Conservation (phyloP, 352 stramenopile species). For the Phytophthora pinifolia region DNA sequence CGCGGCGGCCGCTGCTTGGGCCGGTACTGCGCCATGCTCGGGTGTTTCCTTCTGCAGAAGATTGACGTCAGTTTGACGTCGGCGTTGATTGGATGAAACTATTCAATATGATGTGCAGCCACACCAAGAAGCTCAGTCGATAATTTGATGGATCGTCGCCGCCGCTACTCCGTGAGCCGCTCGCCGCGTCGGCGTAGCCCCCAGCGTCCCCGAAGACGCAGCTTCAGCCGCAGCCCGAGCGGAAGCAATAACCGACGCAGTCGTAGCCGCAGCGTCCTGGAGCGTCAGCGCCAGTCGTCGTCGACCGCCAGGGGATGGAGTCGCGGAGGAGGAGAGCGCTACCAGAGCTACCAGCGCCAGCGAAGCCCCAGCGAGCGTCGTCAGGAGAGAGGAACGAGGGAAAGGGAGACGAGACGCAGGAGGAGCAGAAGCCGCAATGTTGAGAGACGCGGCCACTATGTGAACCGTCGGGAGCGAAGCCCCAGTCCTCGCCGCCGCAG, state of each 20-base stretch:
- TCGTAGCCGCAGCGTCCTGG: conserved; percentile 20
- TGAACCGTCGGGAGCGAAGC: conserved; percentile 12
- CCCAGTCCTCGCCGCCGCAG: conserved; percentile 11
- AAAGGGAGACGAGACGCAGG: conserved; percentile 7
- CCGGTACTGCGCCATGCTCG: conserved; percentile 13
- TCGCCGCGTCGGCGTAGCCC: conserved; percentile 24
- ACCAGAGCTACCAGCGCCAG: conserved; percentile 2
- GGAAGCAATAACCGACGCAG: conserved; percentile 5
- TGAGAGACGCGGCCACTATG: conserved; percentile 6
- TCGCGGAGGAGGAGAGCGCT: conserved; percentile 1
- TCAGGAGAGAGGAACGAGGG: not conserved
- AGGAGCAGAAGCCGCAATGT: conserved; percentile 27
- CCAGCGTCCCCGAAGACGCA: conserved; percentile 18
- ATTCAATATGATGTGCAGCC: no score
- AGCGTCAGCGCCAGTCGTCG: not conserved
- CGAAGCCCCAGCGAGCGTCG: conserved; percentile 22
- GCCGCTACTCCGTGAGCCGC: conserved; percentile 32
- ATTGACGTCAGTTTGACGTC: conserved; percentile 15
- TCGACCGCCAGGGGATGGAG: not conserved
- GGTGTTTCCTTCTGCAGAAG: conserved; percentile 20
- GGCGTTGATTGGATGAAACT: conserved; percentile 11
- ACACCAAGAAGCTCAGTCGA: no score
- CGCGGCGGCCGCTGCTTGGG: conserved; percentile 10
- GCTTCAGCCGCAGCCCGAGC: conserved; percentile 3
- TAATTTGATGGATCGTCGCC: conserved; percentile 20